phyloP scores from a whole-genome alignment of 2,329 filamentous ascomycete genomes.

The Monilinia vaccinii-corymbosi region DNA sequence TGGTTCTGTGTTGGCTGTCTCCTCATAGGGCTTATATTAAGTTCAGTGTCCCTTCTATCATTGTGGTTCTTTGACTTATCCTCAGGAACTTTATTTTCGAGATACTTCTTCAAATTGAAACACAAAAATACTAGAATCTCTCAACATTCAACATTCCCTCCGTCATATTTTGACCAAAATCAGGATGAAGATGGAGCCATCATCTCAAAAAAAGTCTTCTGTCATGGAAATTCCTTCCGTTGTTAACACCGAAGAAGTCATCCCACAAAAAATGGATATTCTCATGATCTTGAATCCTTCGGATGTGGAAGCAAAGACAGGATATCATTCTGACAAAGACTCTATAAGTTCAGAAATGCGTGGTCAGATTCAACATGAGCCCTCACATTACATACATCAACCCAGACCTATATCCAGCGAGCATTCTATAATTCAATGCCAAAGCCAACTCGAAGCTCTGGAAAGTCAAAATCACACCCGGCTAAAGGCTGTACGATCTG shows the following conservation, averaged over 20 bases:
- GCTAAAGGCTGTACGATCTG: neutral
- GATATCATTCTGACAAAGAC: neutral
- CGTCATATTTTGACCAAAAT: neutral
- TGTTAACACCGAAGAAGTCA: neutral
- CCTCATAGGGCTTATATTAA: neutral
- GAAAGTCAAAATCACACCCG: neutral
- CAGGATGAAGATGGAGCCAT: neutral
- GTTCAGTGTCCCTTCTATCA: neutral
- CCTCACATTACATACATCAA: neutral
- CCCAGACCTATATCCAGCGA: neutral
- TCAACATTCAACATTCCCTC: neutral
- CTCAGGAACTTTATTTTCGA: neutral
- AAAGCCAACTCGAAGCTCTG: neutral
- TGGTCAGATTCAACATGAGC: neutral
- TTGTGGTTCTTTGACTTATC: neutral
- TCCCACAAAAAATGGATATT: neutral
- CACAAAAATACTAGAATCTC: neutral
- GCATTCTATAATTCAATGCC: neutral
- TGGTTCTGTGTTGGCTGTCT: conserved; percentile 1
- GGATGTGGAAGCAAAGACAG: neutral
- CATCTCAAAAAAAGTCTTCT: neutral
- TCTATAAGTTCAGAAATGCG: neutral
- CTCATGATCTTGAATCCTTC: neutral
- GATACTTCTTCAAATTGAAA: neutral
- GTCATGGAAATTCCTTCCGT: conserved; percentile 3